Conservation (phyloP, 2,329 filamentous ascomycete species). For the Penicillium glabrum region DNA sequence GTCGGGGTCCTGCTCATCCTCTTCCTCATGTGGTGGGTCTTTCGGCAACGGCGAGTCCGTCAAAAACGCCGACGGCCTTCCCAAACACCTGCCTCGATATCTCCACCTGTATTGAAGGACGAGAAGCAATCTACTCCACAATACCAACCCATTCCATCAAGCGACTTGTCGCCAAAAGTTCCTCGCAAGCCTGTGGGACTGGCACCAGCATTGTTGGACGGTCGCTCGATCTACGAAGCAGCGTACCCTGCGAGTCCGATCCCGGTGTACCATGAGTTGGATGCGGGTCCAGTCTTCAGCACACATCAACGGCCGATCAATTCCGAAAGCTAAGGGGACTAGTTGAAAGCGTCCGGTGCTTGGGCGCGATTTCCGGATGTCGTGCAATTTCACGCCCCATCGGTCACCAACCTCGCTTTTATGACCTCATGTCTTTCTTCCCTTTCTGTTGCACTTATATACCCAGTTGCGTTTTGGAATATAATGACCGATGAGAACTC, state of each 20-base stretch:
- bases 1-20: conserved; percentile 31
- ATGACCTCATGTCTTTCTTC: not conserved
- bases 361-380: not conserved
- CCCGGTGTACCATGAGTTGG: conserved; percentile 17
- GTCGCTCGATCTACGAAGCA: conserved; percentile 18
- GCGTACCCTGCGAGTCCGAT: conserved; percentile 9
- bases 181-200: conserved; percentile 17
- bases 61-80: not conserved
- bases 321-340: not conserved
- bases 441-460: not conserved
- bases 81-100: not conserved
- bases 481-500: not conserved
- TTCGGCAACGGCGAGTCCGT: conserved; percentile 12
- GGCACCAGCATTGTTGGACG: conserved; percentile 11
- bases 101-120: not conserved
- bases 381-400: not conserved
- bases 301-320: conserved; percentile 20
- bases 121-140: conserved; percentile 7
- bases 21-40: conserved; percentile 16
- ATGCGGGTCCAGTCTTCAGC: conserved; percentile 16
- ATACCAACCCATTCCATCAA: not conserved
- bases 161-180: not conserved
- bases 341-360: not conserved
- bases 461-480: not conserved
- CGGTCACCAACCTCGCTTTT: not conserved